Percentiles rank a stretch among this genome's conserved stretches.
phyloP scores from a whole-genome alignment of 495 filamentous ascomycete species.

The Aspergillus nanangensis region DNA sequence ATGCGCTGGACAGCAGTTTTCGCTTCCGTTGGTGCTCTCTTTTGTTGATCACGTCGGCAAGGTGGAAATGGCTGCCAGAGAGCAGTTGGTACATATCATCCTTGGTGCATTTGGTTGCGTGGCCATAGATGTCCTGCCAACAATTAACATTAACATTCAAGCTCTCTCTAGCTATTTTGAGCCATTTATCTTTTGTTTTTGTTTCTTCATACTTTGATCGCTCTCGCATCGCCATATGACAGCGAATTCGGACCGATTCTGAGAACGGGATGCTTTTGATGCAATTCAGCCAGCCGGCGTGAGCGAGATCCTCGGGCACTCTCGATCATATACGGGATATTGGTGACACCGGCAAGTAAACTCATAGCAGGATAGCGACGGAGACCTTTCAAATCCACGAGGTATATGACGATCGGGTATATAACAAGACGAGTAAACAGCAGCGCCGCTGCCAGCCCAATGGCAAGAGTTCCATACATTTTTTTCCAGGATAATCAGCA shows the following conservation, averaged over 20 bases:
- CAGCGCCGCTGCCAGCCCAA: too few species aligned
- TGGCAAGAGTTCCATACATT: too few species aligned
- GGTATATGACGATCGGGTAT: slow-evolving; percentile 28
- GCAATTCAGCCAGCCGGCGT: slow-evolving; percentile 24
- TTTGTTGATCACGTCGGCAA: slow-evolving; percentile 36
- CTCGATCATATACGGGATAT: slow-evolving; percentile 31
- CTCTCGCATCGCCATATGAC: slow-evolving; percentile 29
- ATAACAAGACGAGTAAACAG: too few species aligned
- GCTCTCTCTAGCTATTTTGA: too few species aligned
- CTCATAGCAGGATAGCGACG: slow-evolving; percentile 36
- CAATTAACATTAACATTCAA: too few species aligned
- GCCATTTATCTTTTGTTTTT: too few species aligned
- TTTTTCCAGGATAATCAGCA: too few species aligned
- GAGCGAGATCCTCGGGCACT: slow-evolving; percentile 32
- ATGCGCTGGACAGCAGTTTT: slow-evolving; percentile 39
- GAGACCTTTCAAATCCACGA: slow-evolving; percentile 34
- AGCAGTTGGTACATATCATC: slow-evolving; percentile 35
- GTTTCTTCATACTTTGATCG: too few species aligned
- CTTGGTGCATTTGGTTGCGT: slow-evolving; percentile 41
- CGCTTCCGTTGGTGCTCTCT: slow-evolving; percentile 37
- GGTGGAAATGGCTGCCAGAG: slow-evolving; percentile 31
- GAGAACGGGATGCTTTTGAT: slow-evolving; percentile 36
- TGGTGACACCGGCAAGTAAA: slow-evolving; percentile 32
- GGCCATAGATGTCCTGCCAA: slow-evolving; percentile 52
- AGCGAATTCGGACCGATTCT: slow-evolving; percentile 45